These are phyloP conservation scores for Solanum appendiculatum DNA, from an alignment of 257 asterid species.

Conservation along the genomic window DNA sequence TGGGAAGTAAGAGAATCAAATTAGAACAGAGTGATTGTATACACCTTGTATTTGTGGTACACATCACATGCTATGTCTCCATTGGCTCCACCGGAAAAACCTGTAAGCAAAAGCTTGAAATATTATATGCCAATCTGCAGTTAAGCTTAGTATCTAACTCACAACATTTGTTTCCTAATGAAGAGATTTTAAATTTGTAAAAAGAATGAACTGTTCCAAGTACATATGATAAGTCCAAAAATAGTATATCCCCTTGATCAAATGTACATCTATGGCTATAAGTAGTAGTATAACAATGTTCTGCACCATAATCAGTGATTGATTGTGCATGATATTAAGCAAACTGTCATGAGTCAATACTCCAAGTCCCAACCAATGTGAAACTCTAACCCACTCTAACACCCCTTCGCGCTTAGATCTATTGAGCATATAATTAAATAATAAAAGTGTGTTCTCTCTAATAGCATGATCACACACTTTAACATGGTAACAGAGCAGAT, in stretches of 20 bases:
- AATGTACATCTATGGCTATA: background rate
- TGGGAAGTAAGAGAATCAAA: background rate
- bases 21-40: background rate
- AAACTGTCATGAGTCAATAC: too few species aligned
- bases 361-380: too few species aligned
- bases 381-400: too few species aligned
- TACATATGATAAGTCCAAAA: background rate
- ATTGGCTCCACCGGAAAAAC: constrained; percentile 17
- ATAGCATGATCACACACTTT: background rate
- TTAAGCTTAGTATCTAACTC: background rate
- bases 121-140: background rate
- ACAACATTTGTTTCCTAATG: background rate
- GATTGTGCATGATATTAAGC: background rate
- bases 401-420: too few species aligned
- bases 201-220: background rate
- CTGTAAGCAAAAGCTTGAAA: constrained; percentile 12
- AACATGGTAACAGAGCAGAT: too few species aligned
- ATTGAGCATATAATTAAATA: background rate
- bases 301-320: background rate
- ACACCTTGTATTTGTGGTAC: constrained; percentile 44
- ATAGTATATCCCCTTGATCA: background rate
- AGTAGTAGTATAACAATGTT: background rate
- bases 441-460: too few species aligned
- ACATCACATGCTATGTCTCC: constrained; percentile 43
- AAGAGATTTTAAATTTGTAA: background rate